Evolutionary conservation across 2,329 filamentous ascomycete genomes (phyloP), one percentile per base, ranked within the genome.

Genomic region (Harringtonia aguacate): DNA sequence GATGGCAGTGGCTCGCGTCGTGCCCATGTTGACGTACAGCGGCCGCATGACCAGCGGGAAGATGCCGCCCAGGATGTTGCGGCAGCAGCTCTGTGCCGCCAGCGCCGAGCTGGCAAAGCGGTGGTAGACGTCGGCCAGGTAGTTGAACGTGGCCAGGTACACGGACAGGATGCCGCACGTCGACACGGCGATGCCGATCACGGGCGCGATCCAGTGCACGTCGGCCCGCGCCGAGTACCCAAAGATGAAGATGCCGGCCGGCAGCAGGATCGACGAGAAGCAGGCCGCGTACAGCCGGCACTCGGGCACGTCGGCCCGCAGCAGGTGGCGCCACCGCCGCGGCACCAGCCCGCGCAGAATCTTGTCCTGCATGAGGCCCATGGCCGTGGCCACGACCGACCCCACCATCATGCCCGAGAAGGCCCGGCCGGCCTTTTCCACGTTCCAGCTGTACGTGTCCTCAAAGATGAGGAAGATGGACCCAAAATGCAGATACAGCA

Each of bases 111-210:
- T 87, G 0, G 89, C 86, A 55, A 90, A 95, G 3, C 75, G 70
- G 57, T 88, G 83, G 60, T 95, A 95, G 2, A 81, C 82, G 57
- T 95, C 89, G 18, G 88, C 87, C 2, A 95, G 72, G 54, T 94
- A 95, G 58, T 95, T 95, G 66, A 95, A 95, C 0, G 87, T 85
- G 3, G 88, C 82, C 1, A 95, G 72, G 57, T 94, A 94, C 30
- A 95, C 79, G 34, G 78, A 81, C 60, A 86, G 90, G 51, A 95
- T 94, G 24, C 89, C 83, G 69, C 90, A 84, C 0, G 84, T 90
- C 0, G 86, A 81, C 47, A 87, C 75, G 0, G 72, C 77, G 29
- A 95, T 70, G 1, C 73, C 79, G 20, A 95, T 70, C 0, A 78
- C 64, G 0, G 86, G 85, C 0, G 77, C 75, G 44, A 86, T 80